Base-by-base conservation (phyloP, 2,329 filamentous ascomycete genomes). In the Penicillium sp. region DNA sequence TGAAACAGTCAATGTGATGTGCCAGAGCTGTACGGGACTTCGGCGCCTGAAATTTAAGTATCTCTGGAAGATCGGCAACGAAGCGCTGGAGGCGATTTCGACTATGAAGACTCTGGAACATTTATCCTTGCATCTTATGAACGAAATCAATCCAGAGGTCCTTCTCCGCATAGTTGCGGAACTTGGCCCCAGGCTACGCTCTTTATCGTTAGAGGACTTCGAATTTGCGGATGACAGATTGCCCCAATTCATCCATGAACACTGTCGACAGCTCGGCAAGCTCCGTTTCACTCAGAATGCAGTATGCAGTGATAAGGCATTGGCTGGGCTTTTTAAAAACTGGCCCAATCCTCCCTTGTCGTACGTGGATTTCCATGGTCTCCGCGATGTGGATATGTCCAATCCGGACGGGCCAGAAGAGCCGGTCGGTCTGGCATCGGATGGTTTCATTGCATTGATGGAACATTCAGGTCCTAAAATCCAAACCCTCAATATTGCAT, bases 371-470 rank as follows among this genome's bases (percentile, higher is more conserved):
- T 65, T 97, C 11, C 82, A 85, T 53, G 82, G 83, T 47, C 89
- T 83, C 44, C 85, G 90, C 13, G 80, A 88, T 54, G 62, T 94
- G 21, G 86, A 95, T 59, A 80, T 87, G 43, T 69, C 73, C 33
- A 78, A 78, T 17, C 84, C 87, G 0, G 77, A 82, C 15, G 79
- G 81, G 4, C 76, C 79, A 0, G 69, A 81, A 40, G 74, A 77
- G 16, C 65, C 77, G 6, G 69, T 91, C 30, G 91, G 90, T 2
- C 74, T 96, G 20, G 87, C 84, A 36, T 84, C 81, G 1, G 67
- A 77, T 4, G 89, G 86, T 0, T 91, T 97, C 68, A 72, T 76
- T 49, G 86, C 87, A 0, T 68, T 96, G 29, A 95, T 96, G 87
- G 69, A 72, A 0, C 91, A 96, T 60, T 95, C 89, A 0, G 86